These are phyloP conservation scores for Coemansia asiatica DNA, from an alignment of 192 early-diverging fungal genomes.

Conservation along the genomic window DNA sequence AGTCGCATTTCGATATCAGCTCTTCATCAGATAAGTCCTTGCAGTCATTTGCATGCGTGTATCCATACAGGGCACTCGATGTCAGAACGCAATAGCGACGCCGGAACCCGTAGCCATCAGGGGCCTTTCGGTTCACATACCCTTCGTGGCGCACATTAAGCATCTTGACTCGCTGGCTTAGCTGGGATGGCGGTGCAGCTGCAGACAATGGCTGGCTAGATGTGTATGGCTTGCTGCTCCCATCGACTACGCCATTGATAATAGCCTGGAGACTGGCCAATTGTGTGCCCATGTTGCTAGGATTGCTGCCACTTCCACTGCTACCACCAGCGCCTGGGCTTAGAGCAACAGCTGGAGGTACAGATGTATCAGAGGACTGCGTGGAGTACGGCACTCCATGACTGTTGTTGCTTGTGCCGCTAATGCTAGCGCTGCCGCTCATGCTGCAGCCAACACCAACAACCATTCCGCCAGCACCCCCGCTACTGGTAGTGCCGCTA, in stretches of 20 bases:
- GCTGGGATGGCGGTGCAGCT: slow-evolving; percentile 28
- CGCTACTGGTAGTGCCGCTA: slow-evolving; percentile 6
- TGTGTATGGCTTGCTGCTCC: slow-evolving; percentile 12
- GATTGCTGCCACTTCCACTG: background rate
- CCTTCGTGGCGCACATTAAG: slow-evolving; percentile 44
- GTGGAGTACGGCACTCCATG: slow-evolving; percentile 14
- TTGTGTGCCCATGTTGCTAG: background rate
- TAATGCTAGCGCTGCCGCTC: slow-evolving; percentile 42
- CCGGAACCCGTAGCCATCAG: slow-evolving; percentile 53
- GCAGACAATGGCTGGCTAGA: slow-evolving; percentile 13
- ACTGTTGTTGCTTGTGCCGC: slow-evolving; percentile 36
- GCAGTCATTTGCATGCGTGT: slow-evolving; percentile 38
- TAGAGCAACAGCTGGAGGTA: background rate
- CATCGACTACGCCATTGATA: slow-evolving; percentile 7
- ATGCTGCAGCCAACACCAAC: slow-evolving; percentile 18
- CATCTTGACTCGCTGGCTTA: slow-evolving; percentile 25
- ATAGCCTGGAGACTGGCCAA: slow-evolving; percentile 5
- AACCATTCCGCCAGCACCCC: slow-evolving; percentile 15
- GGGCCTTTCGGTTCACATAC: slow-evolving; percentile 50
- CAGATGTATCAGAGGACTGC: slow-evolving; percentile 13
- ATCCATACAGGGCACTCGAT: slow-evolving; percentile 36
- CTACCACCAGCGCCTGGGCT: background rate
- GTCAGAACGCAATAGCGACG: slow-evolving; percentile 53
- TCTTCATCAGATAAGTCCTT: slow-evolving; percentile 21
- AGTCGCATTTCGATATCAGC: slow-evolving; percentile 36